A percentile compares a stretch with the other conserved stretches of the same genome.
Conservation (phyloP, 2,329 filamentous ascomycete genomes). For the Aphanocladium album region DNA sequence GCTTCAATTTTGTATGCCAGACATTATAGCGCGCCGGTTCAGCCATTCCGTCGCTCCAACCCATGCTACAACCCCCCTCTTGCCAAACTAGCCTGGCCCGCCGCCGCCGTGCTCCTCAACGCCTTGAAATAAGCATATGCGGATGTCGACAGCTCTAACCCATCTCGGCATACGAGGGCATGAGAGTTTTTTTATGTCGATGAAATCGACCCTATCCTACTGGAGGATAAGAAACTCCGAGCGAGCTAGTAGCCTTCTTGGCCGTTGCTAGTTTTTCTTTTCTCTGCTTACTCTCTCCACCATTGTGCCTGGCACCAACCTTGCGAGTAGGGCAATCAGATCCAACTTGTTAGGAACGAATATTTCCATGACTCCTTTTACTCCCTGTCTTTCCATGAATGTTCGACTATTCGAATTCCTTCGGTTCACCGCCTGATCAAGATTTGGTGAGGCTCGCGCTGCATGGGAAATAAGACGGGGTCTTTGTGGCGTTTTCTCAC, state of each 20-base stretch:
- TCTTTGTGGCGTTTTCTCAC: slow-evolving; percentile 3
- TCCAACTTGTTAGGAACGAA: neutral
- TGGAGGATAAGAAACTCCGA: neutral
- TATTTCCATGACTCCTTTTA: neutral
- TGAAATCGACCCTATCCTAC: neutral
- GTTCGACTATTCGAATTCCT: neutral
- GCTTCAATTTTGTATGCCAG: neutral
- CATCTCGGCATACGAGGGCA: neutral
- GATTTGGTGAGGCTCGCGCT: neutral
- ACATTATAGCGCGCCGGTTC: neutral
- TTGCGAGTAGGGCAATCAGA: neutral
- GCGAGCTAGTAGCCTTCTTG: neutral
- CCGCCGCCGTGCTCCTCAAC: neutral
- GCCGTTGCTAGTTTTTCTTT: slow-evolving; percentile 4
- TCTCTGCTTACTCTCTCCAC: slow-evolving; percentile 7
- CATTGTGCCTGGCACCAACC: neutral
- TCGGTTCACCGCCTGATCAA: neutral
- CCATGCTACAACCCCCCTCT: neutral
- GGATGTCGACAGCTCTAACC: neutral
- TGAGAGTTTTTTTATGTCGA: neutral
- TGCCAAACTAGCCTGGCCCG: neutral
- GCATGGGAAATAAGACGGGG: neutral
- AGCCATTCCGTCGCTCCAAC: neutral
- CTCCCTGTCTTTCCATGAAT: neutral
- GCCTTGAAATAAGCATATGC: neutral